These are phyloP conservation scores for Rutstroemia sydowiana DNA, from an alignment of 2,329 filamentous ascomycete genomes.

Conservation along the genomic window DNA sequence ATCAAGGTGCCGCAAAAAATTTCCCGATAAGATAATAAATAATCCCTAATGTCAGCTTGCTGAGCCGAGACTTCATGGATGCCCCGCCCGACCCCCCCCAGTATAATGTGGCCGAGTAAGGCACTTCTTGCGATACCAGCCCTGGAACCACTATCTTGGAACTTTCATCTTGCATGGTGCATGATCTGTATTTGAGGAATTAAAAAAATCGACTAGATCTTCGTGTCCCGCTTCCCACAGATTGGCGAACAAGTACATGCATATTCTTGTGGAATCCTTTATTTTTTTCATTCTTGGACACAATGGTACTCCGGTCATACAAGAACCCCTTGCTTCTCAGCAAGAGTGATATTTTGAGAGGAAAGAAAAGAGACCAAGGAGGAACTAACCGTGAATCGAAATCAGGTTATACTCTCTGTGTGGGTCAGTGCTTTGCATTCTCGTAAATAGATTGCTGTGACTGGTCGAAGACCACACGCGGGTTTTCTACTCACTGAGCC, in stretches of 20 bases:
- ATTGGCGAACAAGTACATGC: not conserved
- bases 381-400: slow-evolving; percentile 6
- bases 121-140: not conserved
- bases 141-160: not conserved
- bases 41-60: not conserved
- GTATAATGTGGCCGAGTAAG: not conserved
- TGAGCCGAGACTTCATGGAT: not conserved
- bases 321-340: slow-evolving; percentile 2
- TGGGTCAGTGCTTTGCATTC: slow-evolving; percentile 6
- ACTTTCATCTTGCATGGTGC: not conserved
- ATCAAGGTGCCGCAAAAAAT: not conserved
- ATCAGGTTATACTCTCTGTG: not conserved
- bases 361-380: not conserved
- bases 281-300: slow-evolving; percentile 7
- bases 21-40: not conserved
- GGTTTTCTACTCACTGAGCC: not conserved
- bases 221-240: not conserved
- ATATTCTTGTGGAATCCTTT: not conserved
- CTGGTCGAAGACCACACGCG: slow-evolving; percentile 5
- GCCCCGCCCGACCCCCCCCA: not conserved
- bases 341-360: not conserved
- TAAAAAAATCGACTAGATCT: not conserved
- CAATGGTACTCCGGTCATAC: not conserved
- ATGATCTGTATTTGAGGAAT: not conserved
- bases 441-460: slow-evolving; percentile 8